Evolutionary conservation across 169 alveolate genomes (phyloP), one percentile per base, ranked within the genome.

Genomic region (Eimeria necatrix): DNA sequence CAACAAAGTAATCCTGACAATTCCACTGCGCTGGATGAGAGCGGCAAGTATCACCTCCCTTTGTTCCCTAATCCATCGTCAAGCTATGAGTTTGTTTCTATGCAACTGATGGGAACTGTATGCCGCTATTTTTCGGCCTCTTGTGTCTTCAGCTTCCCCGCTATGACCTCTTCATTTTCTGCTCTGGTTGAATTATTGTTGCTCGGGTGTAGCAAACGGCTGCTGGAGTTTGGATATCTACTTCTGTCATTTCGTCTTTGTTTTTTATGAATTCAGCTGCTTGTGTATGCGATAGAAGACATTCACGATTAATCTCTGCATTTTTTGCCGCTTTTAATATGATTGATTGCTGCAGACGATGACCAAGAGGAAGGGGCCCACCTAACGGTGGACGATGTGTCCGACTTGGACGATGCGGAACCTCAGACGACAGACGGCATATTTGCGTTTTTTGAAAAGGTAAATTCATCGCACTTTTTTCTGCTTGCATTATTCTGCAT

Each of bases 311-410:
- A 18, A 10, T 56, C 68, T 56, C 68, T 18, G 41, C 41, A 32
- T 32, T 32, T 14, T 68, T 68, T 68, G 78, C 78, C 20, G 20
- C 12, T 56, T 56, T 32, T 32, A 0, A 32, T 32, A 0, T 32
- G 41, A 32, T 2, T 32, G 41, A 32, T 32, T 32, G 41, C 68
- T 56, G 68, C 78, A 76, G 60, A 48, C 18, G 88, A 78, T 20
- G 88, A 78, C 59, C 24, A 51, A 49, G 88, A 78, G 20, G 88
- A 78, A n/a, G 88, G 88, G 41, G 61, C 68, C 14, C 48, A 18
- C 10, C 41, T 78, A 3, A 20, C 70, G 49, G 70, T 78, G 3
- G 26, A 18, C 10, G 88, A 78, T 22, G 88, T 78, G 9, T 78
- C 88, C 22, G 88, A 78, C 18, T 18, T 78, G 7, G 88, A 78